Evolutionary conservation across 139 green algal species (phyloP).

Genomic region (Chlorella vulgaris): DNA sequence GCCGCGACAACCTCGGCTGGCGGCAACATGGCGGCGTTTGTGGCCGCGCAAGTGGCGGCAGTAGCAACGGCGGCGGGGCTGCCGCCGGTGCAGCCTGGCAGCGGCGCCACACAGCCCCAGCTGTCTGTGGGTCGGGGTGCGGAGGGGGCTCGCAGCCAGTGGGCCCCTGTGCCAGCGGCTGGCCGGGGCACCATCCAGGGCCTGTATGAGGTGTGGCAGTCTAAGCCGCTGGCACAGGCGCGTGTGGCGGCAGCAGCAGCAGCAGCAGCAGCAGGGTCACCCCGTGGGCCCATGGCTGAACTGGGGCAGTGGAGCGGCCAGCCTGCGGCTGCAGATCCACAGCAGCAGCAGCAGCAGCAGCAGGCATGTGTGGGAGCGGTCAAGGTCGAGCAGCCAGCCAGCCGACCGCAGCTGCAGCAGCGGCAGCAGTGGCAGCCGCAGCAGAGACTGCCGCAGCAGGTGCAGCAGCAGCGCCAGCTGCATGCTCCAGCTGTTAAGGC

Average conservation of each 20-base stretch:
- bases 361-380: not conserved
- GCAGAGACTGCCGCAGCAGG: not conserved
- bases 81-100: not conserved
- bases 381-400: not conserved
- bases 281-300: not conserved
- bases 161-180: not conserved
- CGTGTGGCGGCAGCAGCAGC: not conserved
- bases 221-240: conserved; percentile 29
- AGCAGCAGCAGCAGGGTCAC: not conserved
- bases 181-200: not conserved
- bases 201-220: conserved; percentile 14
- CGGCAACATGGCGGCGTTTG: not conserved
- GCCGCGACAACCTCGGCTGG: not conserved
- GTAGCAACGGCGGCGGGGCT: conserved; percentile 23
- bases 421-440: not conserved
- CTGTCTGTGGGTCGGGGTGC: not conserved
- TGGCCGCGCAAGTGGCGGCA: conserved; percentile 12
- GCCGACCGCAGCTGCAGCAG: conserved; percentile 5
- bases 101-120: not conserved
- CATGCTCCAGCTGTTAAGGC: not conserved
- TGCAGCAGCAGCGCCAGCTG: not conserved
- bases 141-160: not conserved
- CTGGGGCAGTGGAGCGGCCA: not conserved
- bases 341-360: conserved; percentile 13
- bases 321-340: not conserved